Conservation (phyloP, 768 basidiomycete genomes). For the Mycena metata region DNA sequence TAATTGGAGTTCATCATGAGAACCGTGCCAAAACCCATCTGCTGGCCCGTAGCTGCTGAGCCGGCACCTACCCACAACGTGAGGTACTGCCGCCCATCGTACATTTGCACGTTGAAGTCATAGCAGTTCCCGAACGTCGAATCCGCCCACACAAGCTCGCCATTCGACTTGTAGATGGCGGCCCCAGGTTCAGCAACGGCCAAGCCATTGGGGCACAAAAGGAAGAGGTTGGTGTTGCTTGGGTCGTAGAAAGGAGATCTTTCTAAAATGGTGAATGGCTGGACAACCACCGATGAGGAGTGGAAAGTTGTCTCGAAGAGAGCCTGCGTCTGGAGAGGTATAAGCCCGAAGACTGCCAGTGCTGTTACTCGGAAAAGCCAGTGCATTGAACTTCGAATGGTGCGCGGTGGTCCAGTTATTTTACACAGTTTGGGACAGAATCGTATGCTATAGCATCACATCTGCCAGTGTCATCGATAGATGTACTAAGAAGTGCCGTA, state of each 20-base stretch:
- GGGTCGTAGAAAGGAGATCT: conserved; percentile 24
- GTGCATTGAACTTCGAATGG: not conserved
- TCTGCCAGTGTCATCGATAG: no score
- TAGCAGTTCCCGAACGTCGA: conserved; percentile 12
- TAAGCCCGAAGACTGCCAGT: not conserved
- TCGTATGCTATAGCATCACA: no score
- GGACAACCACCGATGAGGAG: conserved; percentile 25
- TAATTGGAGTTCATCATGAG: conserved; percentile 26
- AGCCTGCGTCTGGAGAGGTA: not conserved
- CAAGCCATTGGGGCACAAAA: conserved; percentile 19
- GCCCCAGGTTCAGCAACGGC: conserved; percentile 22
- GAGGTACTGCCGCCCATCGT: conserved; percentile 19
- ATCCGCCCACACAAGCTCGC: conserved; percentile 32
- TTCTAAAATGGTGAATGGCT: conserved; percentile 27
- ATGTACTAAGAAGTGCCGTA: no score
- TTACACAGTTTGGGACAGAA: no score
- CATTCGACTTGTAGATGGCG: conserved; percentile 26
- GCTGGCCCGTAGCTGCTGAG: not conserved
- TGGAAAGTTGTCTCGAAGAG: conserved; percentile 29
- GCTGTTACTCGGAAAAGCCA: not conserved
- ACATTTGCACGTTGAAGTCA: conserved; percentile 28
- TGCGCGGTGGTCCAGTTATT: no score
- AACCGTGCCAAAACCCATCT: conserved; percentile 2
- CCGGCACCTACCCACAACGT: conserved; percentile 25
- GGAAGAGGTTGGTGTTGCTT: conserved; percentile 27